These are phyloP conservation scores for Debaryomyces fabryi DNA, from an alignment of 1,139 yeast species.

Conservation along the genomic window DNA sequence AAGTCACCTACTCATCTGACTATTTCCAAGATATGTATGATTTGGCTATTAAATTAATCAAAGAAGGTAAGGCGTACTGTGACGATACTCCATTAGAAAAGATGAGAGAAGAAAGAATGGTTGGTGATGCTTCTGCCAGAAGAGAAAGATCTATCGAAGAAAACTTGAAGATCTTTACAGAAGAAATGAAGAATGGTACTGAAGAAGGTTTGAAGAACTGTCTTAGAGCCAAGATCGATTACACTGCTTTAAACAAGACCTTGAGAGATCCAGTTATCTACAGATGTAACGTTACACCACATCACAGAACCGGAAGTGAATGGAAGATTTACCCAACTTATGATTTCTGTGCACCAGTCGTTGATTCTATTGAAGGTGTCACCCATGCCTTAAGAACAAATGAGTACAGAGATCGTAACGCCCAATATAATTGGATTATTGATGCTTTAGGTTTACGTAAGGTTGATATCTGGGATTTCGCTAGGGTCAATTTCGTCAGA, in stretches of 20 bases:
- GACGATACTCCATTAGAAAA: conserved; percentile 86
- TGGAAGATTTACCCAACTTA: conserved; percentile 96
- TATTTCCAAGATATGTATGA: conserved; percentile 86
- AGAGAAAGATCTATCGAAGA: conserved; percentile 89
- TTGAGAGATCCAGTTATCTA: conserved; percentile 91
- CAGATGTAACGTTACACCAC: conserved; percentile 90
- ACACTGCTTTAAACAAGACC: conserved; percentile 82
- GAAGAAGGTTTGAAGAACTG: conserved; percentile 83
- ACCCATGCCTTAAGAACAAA: conserved; percentile 93
- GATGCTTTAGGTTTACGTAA: conserved; percentile 74
- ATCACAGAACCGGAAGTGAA: conserved; percentile 82
- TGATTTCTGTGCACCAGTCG: conserved; percentile 93
- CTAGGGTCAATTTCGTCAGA: conserved; percentile 87
- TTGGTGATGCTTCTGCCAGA: conserved; percentile 81
- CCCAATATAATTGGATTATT: conserved; percentile 92
- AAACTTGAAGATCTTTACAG: conserved; percentile 71
- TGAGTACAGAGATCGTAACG: conserved; percentile 93
- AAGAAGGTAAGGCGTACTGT: conserved; percentile 89
- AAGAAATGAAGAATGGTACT: conserved; percentile 86
- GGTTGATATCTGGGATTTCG: conserved; percentile 93
- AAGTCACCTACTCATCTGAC: conserved; percentile 78
- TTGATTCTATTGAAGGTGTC: conserved; percentile 87
- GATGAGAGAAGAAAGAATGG: conserved; percentile 96
- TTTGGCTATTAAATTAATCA: conserved; percentile 73
- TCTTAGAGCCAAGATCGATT: conserved; percentile 88